These are phyloP conservation scores for Fusarium xyrophilum DNA, from an alignment of 2,329 filamentous ascomycete species.

Conservation along the genomic window DNA sequence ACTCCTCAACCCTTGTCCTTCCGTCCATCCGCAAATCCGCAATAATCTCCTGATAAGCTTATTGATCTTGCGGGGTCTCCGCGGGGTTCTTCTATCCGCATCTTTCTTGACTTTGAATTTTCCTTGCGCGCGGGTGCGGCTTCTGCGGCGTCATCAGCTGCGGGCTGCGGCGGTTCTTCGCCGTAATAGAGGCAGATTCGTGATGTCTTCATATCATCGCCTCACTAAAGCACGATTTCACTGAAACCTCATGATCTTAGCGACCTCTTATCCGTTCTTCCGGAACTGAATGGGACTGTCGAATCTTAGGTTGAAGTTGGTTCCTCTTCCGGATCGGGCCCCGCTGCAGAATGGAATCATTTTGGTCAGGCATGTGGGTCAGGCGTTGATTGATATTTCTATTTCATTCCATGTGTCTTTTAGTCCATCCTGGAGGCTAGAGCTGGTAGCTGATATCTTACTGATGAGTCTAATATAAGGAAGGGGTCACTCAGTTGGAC, in stretches of 20 bases:
- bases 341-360: not conserved
- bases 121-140: not conserved
- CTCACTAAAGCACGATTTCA: not conserved
- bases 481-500: not conserved
- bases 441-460: accelerated
- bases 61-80: not conserved
- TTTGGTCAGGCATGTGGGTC: not conserved
- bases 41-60: not conserved
- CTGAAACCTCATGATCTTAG: not conserved
- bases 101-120: not conserved
- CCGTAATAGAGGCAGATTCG: not conserved
- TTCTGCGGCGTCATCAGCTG: not conserved
- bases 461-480: accelerated
- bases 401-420: accelerated
- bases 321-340: not conserved
- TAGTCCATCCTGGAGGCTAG: too few species aligned
- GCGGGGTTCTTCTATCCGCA: not conserved
- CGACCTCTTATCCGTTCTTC: not conserved
- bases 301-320: not conserved
- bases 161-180: not conserved
- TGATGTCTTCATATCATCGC: not conserved
- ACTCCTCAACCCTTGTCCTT: not conserved
- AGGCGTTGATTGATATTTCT: accelerated
- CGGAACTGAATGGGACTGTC: too few species aligned
- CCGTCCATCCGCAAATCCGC: not conserved